Evolutionary conservation across 441 rosid species (phyloP), one percentile per base, ranked within the genome.

Genomic region (Gossypium gossypioides): DNA sequence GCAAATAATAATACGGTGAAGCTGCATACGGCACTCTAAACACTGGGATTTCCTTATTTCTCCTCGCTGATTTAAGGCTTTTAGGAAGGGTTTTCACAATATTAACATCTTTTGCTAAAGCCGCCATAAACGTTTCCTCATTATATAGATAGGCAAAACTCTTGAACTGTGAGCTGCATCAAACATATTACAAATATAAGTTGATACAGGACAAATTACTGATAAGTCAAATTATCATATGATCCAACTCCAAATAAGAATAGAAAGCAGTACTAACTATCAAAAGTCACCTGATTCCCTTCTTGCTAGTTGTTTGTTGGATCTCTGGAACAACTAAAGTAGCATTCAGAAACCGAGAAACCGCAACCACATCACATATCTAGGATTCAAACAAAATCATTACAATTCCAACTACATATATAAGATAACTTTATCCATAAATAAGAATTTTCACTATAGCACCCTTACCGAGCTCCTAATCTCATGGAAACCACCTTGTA

Each of bases 401-500:
- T 54, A 81, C 24, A 51, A 68, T 46, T 52, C 73, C 57, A 21
- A 58, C 8, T 34, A 73, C 29, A 42, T 2, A 50, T 18, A 61
- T 71, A 59, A 22, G 9, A 59, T 4, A 24, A 16, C 3, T 58
- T 8, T 10, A 50, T 60, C 24, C 48, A 60, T 44, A 50, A 46
- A 22, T 40, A 12, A 6, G 18, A 62, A 57, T 62, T 50, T 19
- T 50, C 24, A 75, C 40, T 6, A 73, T 52, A 58, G 44, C 32
- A 76, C 77, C 25, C 91, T 81, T 80, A 95, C 99, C 89, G 99
- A 86, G 71, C 89, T 95, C 87, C 97, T 85, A 67, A 95, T 95
- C 84, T 95, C 98, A 77, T 91, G 98, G 72, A 95, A 95, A 80
- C 98, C 99, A 18, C 99, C 99, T 85, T 89, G 99, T 85, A 92